Evolutionary conservation across 768 basidiomycete species (phyloP).

Genomic region (Floccularia luteovirens): DNA sequence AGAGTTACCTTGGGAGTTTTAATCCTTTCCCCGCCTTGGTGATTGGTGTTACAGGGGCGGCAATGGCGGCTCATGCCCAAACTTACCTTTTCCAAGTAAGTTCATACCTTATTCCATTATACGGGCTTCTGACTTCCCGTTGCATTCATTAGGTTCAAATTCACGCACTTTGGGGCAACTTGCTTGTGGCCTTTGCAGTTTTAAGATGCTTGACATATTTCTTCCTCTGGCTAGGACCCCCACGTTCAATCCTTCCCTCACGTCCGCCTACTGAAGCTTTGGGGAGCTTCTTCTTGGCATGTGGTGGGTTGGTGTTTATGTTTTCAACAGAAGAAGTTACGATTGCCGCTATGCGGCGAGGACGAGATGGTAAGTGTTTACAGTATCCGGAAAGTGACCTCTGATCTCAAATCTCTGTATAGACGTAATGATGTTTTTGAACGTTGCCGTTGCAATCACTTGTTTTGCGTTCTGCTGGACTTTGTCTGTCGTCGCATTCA

Average conservation of each 20-base stretch:
- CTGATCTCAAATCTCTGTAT: slow-evolving; percentile 3
- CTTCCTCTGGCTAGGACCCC: slow-evolving; percentile 87
- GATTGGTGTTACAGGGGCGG: slow-evolving; percentile 88
- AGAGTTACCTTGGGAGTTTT: slow-evolving; percentile 70
- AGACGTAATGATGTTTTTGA: slow-evolving; percentile 90
- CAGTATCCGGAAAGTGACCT: too few species aligned
- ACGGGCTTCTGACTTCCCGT: slow-evolving; percentile 2
- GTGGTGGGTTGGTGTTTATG: slow-evolving; percentile 87
- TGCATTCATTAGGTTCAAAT: slow-evolving; percentile 59
- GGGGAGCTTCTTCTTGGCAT: slow-evolving; percentile 79
- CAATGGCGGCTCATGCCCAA: slow-evolving; percentile 91
- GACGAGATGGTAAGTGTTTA: slow-evolving; percentile 66
- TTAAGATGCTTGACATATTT: slow-evolving; percentile 88
- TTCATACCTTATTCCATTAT: slow-evolving; percentile 1
- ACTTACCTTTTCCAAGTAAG: slow-evolving; percentile 80
- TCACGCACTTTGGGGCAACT: slow-evolving; percentile 85
- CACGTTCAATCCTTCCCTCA: slow-evolving; percentile 78
- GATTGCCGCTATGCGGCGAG: slow-evolving; percentile 85
- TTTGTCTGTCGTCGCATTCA: slow-evolving; percentile 65
- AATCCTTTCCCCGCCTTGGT: slow-evolving; percentile 92
- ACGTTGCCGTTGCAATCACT: slow-evolving; percentile 78
- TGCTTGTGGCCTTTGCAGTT: slow-evolving; percentile 71
- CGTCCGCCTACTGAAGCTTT: slow-evolving; percentile 92
- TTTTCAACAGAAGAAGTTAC: slow-evolving; percentile 87
- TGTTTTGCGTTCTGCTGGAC: slow-evolving; percentile 86